Base-by-base conservation (phyloP, 2,329 filamentous ascomycete species). In the Aspergillus pseudoviridinutans region DNA sequence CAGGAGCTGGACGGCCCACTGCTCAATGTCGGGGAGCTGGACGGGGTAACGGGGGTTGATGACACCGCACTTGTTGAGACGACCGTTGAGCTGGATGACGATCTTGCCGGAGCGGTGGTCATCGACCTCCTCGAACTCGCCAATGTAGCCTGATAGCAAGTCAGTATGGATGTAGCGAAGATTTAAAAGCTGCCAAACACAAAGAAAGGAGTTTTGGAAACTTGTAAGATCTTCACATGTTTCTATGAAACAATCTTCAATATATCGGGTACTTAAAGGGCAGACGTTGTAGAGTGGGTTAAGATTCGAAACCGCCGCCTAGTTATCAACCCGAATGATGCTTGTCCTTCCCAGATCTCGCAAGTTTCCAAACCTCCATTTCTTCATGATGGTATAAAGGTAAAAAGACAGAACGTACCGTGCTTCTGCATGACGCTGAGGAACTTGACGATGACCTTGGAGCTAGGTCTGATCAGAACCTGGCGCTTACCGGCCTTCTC, bases 211-310 rank as follows among this genome's bases (percentile, higher is more conserved):
- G 72, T 75, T 81, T 86, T 83, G 88, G 88, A 87, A 91, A 95
- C 89, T 89, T 96, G 92, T 96, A 96, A 97, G 92, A 93, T 89
- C 88, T 86, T 69, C 88, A 88, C 86, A 78, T 78, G 78, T 71
- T 68, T 66, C 28, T 35, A 70, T 14, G 64, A 66, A 65, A 66
- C 59, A 66, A 71, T 70, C 59, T 76, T 90, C 82, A 78, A 94
- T 99, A 81, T 99, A 90, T 95, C 94, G 93, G 91, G 87, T 87
- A 95, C 87, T 97, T 97, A 99, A 97, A 99, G 91, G 92, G 91
- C 93, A 91, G 87, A 88, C 84, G 87, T 89, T 90, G 92, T 97
- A 80, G 84, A 79, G 82, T 69, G 72, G 58, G 64, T 66, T 66
- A 78, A 69, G 70, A 75, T 78, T 85, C 86, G 86, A 88, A 88